Evolutionary conservation across 495 filamentous ascomycete genomes (phyloP).

Genomic region (Xylaria scruposa): DNA sequence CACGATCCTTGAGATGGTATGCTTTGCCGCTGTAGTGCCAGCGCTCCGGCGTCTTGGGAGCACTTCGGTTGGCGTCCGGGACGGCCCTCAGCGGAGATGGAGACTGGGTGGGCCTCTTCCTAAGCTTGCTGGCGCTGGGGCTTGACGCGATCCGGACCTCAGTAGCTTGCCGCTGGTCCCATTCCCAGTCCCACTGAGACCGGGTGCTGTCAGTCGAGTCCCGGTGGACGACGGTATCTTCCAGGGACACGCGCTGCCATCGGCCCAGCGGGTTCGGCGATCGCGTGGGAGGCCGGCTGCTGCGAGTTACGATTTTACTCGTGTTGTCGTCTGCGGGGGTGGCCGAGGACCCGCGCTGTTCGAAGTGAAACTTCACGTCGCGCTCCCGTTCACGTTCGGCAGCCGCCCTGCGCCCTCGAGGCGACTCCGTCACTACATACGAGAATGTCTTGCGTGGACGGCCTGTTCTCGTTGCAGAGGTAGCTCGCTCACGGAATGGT

Average conservation of each 20-base stretch:
- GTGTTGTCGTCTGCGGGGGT: not conserved
- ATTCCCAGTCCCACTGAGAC: conserved; percentile 7
- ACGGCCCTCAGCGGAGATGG: conserved; percentile 40
- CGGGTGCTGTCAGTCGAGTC: conserved; percentile 16
- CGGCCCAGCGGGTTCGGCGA: conserved; percentile 1
- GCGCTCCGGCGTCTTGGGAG: conserved; percentile 43
- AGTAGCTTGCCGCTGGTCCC: not conserved
- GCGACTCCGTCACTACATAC: conserved; percentile 19
- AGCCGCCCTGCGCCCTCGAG: not conserved
- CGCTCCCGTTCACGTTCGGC: not conserved
- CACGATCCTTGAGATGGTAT: conserved; percentile 29
- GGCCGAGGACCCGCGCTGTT: not conserved
- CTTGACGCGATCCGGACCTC: not conserved
- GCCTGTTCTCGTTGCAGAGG: not conserved
- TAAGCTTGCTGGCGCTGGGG: not conserved
- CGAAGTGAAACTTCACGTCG: not conserved
- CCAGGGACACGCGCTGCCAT: conserved; percentile 19
- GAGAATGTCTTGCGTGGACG: conserved; percentile 27
- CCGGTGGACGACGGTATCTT: conserved; percentile 26
- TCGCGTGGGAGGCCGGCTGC: not conserved
- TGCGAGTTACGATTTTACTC: not conserved
- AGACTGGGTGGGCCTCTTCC: not conserved
- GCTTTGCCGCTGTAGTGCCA: conserved; percentile 32
- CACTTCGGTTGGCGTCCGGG: conserved; percentile 47
- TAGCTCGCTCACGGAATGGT: not conserved